Base-by-base conservation (phyloP, 2,329 filamentous ascomycete genomes). In the Diaporthe velutina region DNA sequence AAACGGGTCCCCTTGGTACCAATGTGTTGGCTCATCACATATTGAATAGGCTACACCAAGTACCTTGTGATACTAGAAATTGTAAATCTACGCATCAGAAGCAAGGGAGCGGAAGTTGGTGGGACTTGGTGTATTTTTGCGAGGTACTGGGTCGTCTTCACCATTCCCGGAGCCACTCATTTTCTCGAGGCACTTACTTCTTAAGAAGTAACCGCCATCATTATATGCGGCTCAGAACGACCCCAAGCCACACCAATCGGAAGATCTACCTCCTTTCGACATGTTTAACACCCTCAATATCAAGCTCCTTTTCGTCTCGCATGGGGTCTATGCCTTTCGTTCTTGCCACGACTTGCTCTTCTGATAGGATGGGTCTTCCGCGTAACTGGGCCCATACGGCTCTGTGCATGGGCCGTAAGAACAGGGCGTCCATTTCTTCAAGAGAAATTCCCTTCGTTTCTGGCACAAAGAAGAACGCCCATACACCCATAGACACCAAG, bases 391-490 rank as follows among this genome's bases (percentile, higher is more conserved):
- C 58, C 58, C 58, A 64, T 13, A 64, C 58, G 25, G 58, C 58
- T 64, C 58, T 45, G 58, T 64, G 58, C 58, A 64, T 64, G 58
- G 58, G 58, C 58, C 58, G 38, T 45, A 64, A 64, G 67, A 80
- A 81, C 61, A 80, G 74, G 42, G 73, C 55, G 71, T 81, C 80
- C 80, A 81, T 81, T 30, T 75, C 71, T 76, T 81, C 80, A 55
- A 81, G 79, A 28, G 79, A 80, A 35, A 81, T 67, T 33, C 91
- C 91, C 85, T 93, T 73, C 10, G 92, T 93, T 83, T 93, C 92
- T 2, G 91, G 91, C 33, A 83, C 79, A 74, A 91, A 87, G 85
- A 91, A 91, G 87, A 88, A 91, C 45, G 90, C 89, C 58, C 58
- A 64, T 13, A 64, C 4, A 10, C 58, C 58, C 58, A 64, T 64